Evolutionary conservation across 148 eudicot species (phyloP).

Genomic region (Beta vulgaris): DNA sequence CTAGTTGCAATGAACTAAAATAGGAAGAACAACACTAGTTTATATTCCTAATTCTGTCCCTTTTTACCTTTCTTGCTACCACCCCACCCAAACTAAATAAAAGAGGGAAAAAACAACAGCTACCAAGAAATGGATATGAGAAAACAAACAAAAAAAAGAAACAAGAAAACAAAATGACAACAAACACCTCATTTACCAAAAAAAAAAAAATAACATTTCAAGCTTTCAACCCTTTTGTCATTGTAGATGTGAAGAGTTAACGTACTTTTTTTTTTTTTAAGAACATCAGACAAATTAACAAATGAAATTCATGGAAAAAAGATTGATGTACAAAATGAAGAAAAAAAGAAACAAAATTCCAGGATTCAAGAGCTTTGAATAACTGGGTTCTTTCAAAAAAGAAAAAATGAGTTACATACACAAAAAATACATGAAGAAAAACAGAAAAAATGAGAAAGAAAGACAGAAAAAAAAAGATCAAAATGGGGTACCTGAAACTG

Average conservation of each 20-base stretch:
- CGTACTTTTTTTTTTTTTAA: too few species aligned
- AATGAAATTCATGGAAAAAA: not conserved
- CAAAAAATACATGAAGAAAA: not conserved
- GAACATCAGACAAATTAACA: not conserved
- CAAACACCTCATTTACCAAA: slow-evolving; percentile 6
- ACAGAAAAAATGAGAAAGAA: slow-evolving; percentile 8
- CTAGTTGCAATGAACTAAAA: not conserved
- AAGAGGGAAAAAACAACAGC: not conserved
- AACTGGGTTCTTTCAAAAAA: not conserved
- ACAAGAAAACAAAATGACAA: not conserved
- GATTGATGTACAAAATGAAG: not conserved
- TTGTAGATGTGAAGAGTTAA: slow-evolving; percentile 12
- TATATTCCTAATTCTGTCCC: not conserved
- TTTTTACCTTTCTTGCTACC: not conserved
- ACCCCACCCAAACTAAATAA: not conserved
- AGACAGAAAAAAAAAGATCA: not conserved
- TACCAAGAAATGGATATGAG: not conserved
- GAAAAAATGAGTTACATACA: not conserved
- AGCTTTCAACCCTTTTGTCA: slow-evolving; percentile 15
- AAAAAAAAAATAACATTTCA: slow-evolving; percentile 2
- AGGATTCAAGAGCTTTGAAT: not conserved
- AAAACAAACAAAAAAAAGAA: not conserved
- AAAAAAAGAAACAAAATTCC: not conserved
- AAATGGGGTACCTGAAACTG: slow-evolving; percentile 36
- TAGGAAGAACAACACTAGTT: slow-evolving; percentile 9